A percentile compares a stretch with the other conserved stretches of the same genome.
Conservation (phyloP, 495 filamentous ascomycete species). For the Staphylotrichum tortipilum region DNA sequence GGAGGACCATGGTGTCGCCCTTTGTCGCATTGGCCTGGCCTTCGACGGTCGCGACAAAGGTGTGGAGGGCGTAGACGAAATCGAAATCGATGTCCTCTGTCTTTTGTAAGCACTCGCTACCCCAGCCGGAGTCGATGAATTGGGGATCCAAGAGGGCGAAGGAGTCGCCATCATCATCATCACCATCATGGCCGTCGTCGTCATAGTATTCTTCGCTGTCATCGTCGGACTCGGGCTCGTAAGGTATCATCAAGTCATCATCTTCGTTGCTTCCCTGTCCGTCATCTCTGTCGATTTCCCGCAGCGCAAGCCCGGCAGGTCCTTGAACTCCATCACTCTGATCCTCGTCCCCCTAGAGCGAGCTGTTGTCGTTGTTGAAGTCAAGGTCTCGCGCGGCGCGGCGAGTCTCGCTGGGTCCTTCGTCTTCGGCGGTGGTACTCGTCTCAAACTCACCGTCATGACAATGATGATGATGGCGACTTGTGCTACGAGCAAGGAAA, state of each 20-base stretch:
- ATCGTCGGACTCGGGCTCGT: conserved; percentile 31
- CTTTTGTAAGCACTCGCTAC: conserved; percentile 73
- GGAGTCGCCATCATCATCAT: conserved; percentile 34
- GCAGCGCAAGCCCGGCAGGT: too few relatives aligned
- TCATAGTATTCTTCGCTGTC: conserved; percentile 35
- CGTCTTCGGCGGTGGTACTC: conserved; percentile 15
- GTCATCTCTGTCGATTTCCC: too few relatives aligned
- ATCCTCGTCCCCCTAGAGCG: conserved; percentile 6
- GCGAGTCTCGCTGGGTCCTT: conserved; percentile 11
- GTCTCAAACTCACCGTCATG: conserved; percentile 50
- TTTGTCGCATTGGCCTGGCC: conserved; percentile 97
- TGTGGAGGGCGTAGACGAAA: conserved; percentile 96
- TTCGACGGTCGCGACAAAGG: conserved; percentile 94
- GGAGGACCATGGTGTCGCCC: conserved; percentile 97
- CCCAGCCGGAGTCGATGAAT: conserved; percentile 61
- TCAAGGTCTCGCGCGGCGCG: conserved; percentile 5
- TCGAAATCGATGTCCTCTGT: conserved; percentile 98
- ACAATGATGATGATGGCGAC: conserved; percentile 59
- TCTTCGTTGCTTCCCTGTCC: conserved; percentile 14
- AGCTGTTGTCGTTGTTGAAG: conserved; percentile 8
- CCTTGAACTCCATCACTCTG: too few relatives aligned
- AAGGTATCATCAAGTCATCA: conserved; percentile 23
- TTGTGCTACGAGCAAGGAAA: conserved; percentile 14
- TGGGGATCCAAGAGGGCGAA: conserved; percentile 43
- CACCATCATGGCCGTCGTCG: too few relatives aligned